phyloP scores from a whole-genome alignment of 2,329 filamentous ascomycete species.

The Ophiognomonia clavigignenti-juglandacearum region DNA sequence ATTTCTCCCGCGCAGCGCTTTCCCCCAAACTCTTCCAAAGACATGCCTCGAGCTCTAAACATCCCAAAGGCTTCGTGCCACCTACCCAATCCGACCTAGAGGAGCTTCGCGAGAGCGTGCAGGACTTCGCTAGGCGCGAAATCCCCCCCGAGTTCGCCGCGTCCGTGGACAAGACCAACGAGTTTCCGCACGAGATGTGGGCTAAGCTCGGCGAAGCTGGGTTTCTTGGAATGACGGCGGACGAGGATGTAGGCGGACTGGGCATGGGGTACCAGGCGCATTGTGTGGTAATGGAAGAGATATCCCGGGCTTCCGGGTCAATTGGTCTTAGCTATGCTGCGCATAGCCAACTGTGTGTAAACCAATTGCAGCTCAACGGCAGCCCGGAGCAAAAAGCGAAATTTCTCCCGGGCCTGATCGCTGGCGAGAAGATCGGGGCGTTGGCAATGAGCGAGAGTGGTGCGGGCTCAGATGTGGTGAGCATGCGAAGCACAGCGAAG shows the following conservation, averaged over 20 bases:
- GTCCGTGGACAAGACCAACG: constrained; percentile 78
- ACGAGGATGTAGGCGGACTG: constrained; percentile 85
- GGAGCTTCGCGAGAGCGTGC: constrained; percentile 77
- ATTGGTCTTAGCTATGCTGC: constrained; percentile 92
- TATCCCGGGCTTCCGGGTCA: constrained; percentile 78
- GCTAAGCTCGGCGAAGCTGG: constrained; percentile 86
- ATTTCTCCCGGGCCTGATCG: constrained; percentile 76
- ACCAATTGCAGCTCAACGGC: constrained; percentile 91
- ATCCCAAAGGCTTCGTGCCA: constrained; percentile 58
- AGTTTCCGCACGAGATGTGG: constrained; percentile 91
- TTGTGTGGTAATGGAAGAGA: constrained; percentile 91
- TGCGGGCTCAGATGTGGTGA: constrained; percentile 88
- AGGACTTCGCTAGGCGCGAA: constrained; percentile 85
- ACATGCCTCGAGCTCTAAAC: constrained; percentile 50
- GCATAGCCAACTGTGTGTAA: constrained; percentile 93
- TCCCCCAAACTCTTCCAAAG: constrained; percentile 18
- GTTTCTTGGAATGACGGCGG: constrained; percentile 87
- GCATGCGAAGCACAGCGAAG: constrained; percentile 84
- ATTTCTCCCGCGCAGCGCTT: constrained; percentile 21
- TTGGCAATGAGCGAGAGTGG: constrained; percentile 94
- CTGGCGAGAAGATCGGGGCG: constrained; percentile 76
- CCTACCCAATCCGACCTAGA: constrained; percentile 69
- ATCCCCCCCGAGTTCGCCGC: constrained; percentile 80
- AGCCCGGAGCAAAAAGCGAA: constrained; percentile 70
- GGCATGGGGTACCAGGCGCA: constrained; percentile 96